These are phyloP conservation scores for Boletus barrowsii DNA, from an alignment of 768 basidiomycete species.

Conservation along the genomic window DNA sequence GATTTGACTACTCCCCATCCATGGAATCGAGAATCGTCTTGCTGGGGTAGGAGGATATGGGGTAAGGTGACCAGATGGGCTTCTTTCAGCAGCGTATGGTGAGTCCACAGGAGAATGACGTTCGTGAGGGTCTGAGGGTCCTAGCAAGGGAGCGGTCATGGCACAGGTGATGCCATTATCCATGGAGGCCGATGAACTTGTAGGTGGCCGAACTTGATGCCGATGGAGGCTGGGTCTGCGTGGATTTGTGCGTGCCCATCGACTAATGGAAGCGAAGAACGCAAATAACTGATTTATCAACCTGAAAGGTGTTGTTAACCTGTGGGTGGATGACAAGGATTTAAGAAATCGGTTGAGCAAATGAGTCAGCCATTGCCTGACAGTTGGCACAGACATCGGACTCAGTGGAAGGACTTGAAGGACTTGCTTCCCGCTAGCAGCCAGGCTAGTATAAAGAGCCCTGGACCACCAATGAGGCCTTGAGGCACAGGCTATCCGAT, in stretches of 20 bases:
- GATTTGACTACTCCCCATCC: conserved; percentile 8
- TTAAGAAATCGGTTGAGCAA: conserved; percentile 4
- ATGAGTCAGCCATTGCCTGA: not conserved
- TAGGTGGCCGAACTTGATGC: not conserved
- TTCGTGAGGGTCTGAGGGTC: too few species aligned
- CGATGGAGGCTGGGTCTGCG: not conserved
- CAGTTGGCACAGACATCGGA: not conserved
- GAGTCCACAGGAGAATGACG: too few species aligned
- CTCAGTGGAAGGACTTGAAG: too few species aligned
- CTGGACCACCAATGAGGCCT: too few species aligned
- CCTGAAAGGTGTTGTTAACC: not conserved
- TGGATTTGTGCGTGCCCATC: not conserved
- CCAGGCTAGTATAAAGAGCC: too few species aligned
- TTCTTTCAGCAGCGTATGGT: conserved; percentile 10
- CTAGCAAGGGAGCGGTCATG: conserved; percentile 15
- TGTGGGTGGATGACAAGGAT: not conserved
- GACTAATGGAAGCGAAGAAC: conserved; percentile 3
- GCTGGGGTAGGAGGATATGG: conserved; percentile 13
- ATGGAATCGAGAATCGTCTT: conserved; percentile 12
- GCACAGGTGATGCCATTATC: conserved; percentile 2
- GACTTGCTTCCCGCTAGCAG: not conserved
- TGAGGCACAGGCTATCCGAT: too few species aligned
- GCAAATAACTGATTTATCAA: not conserved
- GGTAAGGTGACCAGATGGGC: conserved; percentile 19
- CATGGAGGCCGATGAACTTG: not conserved